Conservation (phyloP, 768 basidiomycete species). For the Clitopilus passeckerianus region DNA sequence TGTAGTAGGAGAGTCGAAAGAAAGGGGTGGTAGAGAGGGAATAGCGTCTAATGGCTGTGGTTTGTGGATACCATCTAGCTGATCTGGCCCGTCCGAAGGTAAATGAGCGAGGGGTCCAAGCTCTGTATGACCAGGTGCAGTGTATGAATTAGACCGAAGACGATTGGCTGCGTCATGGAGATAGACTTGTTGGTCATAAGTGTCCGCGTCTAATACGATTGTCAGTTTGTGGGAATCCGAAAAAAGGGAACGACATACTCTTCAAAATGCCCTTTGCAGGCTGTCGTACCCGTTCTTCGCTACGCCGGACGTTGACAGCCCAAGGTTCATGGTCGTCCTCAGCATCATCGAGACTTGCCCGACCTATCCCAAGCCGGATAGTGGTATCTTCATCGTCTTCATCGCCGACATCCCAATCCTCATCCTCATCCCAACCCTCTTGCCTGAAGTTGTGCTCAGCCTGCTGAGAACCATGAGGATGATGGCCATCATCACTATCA, state of each 20-base stretch:
- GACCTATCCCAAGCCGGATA: slow-evolving; percentile 57
- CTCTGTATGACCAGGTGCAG: slow-evolving; percentile 40
- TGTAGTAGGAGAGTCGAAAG: slow-evolving; percentile 51
- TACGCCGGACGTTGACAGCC: slow-evolving; percentile 71
- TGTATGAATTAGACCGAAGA: slow-evolving; percentile 81
- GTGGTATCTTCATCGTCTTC: slow-evolving; percentile 72
- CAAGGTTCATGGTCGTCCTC: slow-evolving; percentile 71
- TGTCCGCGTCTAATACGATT: slow-evolving; percentile 50
- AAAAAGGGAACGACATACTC: slow-evolving; percentile 41
- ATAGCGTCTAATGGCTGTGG: slow-evolving; percentile 40
- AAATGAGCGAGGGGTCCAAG: slow-evolving; percentile 78
- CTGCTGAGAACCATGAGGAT: slow-evolving; percentile 31
- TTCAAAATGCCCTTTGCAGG: slow-evolving; percentile 89
- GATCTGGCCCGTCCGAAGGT: slow-evolving; percentile 79
- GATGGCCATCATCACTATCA: slow-evolving; percentile 49
- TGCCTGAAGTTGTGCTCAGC: slow-evolving; percentile 37
- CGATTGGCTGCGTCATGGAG: slow-evolving; percentile 47
- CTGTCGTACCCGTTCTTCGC: slow-evolving; percentile 56
- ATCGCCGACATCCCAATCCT: slow-evolving; percentile 67
- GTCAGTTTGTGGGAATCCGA: not conserved
- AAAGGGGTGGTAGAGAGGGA: slow-evolving; percentile 41
- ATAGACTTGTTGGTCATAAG: slow-evolving; percentile 61
- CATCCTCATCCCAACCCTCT: slow-evolving; percentile 76
- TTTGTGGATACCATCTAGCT: slow-evolving; percentile 82
- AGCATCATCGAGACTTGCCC: slow-evolving; percentile 42